Base-by-base conservation (phyloP, 1,139 yeast genomes). In the Candida glucosophila region DNA sequence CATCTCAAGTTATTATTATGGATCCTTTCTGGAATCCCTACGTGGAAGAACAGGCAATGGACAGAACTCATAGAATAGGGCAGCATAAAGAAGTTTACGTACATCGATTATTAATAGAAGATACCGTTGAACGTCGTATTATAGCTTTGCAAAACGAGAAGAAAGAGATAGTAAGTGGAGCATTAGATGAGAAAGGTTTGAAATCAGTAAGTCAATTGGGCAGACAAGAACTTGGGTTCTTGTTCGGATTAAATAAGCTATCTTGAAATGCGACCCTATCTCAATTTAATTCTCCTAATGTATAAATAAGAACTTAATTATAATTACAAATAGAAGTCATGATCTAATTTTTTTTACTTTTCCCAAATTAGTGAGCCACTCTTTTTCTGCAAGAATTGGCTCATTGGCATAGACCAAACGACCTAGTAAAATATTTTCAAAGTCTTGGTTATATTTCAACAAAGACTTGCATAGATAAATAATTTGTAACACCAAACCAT, bases 11-110 rank as follows among this genome's bases (percentile, higher is more conserved):
- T 8, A 73, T 88, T 26, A 69, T 88, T 8, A 69, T 83, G 63
- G 97, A 88, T 48, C 96, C 96, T 10, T 88, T 85, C 47, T 88
- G 97, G 97, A 88, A 88, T 45, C 97, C 96, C 2, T 88, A 69
- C 50, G 95, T 88, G 3, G 97, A 88, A 52, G 94, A 82, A 24
- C 97, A 88, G 54, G 97, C 97, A 0, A 85, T 82, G 70, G 96
- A 85, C 49, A 72, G 98, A 38, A 93, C 92, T 5, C 90, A 90
- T 54, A 71, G 98, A 50, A 82, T 88, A 38, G 95, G 96, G 5
- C 98, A 88, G 53, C 68, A 70, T 17, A 62, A 73, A 30, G 77
- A 76, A 22, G 97, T 88, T 9, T 59, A 52, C 36, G 83, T 88
- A 14, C 78, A 86, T 49, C 65, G 85, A 37, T 54, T 88, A 12